Conservation (phyloP, 2,329 filamentous ascomycete genomes). For the Corinectria fuckeliana region DNA sequence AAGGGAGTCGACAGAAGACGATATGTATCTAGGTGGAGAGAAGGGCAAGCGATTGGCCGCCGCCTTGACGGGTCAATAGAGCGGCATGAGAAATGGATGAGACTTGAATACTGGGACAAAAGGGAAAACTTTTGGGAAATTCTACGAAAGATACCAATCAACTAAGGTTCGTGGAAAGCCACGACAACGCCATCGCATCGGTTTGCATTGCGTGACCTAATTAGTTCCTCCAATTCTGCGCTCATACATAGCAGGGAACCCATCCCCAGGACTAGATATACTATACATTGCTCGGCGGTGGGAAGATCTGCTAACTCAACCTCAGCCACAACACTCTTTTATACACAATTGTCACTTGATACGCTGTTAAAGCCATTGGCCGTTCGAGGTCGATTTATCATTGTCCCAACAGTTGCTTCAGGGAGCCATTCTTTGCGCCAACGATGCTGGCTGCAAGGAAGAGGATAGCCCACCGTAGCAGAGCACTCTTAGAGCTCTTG, state of each 20-base stretch:
- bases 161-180: conserved; percentile 1
- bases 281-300: conserved; percentile 6
- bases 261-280: background rate
- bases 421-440: conserved; percentile 43
- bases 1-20: conserved; percentile 64
- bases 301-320: conserved; percentile 8
- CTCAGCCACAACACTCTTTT: conserved; percentile 5
- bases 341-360: background rate
- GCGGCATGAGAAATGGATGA: background rate
- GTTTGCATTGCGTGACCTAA: background rate
- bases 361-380: background rate
- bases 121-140: conserved; percentile 9
- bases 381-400: conserved; percentile 23
- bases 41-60: conserved; percentile 58
- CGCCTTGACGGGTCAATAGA: conserved; percentile 40
- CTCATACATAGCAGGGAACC: background rate
- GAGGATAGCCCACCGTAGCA: conserved; percentile 56
- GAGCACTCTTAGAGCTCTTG: conserved; percentile 55
- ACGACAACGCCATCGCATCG: background rate
- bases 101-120: conserved; percentile 1
- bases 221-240: too few relatives aligned
- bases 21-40: conserved; percentile 66
- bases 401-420: conserved; percentile 41
- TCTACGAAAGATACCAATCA: conserved; percentile 31
- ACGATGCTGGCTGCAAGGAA: conserved; percentile 48